phyloP scores from a whole-genome alignment of 202 grass and related monocot species.

The Panicum hallii region DNA sequence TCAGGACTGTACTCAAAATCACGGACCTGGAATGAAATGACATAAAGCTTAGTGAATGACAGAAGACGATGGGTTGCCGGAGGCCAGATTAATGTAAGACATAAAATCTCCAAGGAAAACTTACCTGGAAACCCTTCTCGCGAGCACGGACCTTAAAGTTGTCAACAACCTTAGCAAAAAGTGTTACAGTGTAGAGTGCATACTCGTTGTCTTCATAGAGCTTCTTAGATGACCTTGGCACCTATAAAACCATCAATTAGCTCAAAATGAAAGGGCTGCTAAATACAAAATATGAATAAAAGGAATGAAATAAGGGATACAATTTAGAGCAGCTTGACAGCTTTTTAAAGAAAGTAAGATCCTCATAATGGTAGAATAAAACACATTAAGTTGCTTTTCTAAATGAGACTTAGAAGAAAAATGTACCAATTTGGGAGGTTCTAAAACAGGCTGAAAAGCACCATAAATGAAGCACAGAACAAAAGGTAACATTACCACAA shows the following conservation, averaged over 20 bases:
- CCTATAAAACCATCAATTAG: slow-evolving; percentile 60
- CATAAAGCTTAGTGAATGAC: slow-evolving; percentile 19
- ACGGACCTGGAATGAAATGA: slow-evolving; percentile 63
- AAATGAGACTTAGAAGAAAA: background rate
- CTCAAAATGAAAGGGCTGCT: slow-evolving; percentile 29
- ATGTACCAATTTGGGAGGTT: background rate
- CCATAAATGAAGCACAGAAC: background rate
- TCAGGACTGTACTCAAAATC: slow-evolving; percentile 95
- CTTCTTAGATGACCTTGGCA: slow-evolving; percentile 88
- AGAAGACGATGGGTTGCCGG: background rate
- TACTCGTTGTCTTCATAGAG: slow-evolving; percentile 94
- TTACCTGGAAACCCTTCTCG: slow-evolving; percentile 95
- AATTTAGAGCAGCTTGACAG: background rate
- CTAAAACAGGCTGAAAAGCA: background rate
- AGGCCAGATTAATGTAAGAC: background rate
- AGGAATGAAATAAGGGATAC: background rate
- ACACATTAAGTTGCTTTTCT: background rate
- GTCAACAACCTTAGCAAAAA: slow-evolving; percentile 89
- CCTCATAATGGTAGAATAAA: slow-evolving; percentile 13
- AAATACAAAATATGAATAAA: background rate
- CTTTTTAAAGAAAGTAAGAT: background rate
- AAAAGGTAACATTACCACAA: slow-evolving; percentile 66
- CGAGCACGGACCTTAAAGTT: slow-evolving; percentile 86
- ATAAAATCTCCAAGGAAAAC: slow-evolving; percentile 7
- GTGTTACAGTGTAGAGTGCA: slow-evolving; percentile 91